phyloP scores from a whole-genome alignment of 805 yeast genomes.

The Maudiozyma saulgeensis region DNA sequence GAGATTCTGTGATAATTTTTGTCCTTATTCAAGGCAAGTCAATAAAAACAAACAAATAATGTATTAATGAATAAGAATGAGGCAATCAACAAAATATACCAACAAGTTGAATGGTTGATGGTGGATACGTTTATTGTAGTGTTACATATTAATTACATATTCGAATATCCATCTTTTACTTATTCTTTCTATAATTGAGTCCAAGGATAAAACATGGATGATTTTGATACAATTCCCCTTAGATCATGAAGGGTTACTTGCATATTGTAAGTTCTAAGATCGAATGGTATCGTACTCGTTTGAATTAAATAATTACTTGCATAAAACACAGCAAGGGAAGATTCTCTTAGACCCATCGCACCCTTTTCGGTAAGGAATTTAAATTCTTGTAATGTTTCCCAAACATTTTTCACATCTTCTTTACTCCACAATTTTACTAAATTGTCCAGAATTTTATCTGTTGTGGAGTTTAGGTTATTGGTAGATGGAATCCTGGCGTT shows the following conservation, averaged over 20 bases:
- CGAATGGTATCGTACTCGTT: slow-evolving; percentile 29
- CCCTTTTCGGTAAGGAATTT: slow-evolving; percentile 44
- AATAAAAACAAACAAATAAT: too few relatives aligned
- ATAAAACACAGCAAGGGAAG: slow-evolving; percentile 32
- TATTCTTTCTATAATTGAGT: slow-evolving; percentile 19
- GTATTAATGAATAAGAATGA: too few relatives aligned
- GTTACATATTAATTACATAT: background rate
- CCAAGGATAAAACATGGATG: slow-evolving; percentile 26
- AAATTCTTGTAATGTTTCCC: slow-evolving; percentile 59
- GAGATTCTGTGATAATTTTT: too few relatives aligned
- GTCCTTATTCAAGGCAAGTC: too few relatives aligned
- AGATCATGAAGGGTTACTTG: slow-evolving; percentile 46
- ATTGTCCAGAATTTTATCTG: slow-evolving; percentile 29
- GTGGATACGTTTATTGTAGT: too few relatives aligned
- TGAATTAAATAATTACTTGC: slow-evolving; percentile 34
- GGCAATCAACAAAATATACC: too few relatives aligned
- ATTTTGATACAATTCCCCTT: slow-evolving; percentile 25
- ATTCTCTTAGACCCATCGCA: slow-evolving; percentile 35
- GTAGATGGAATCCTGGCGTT: slow-evolving; percentile 33
- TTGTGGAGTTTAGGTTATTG: slow-evolving; percentile 13
- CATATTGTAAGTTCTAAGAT: slow-evolving; percentile 41
- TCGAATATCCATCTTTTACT: background rate
- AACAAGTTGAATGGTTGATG: too few relatives aligned
- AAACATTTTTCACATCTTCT: slow-evolving; percentile 51
- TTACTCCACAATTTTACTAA: slow-evolving; percentile 49